These are phyloP conservation scores for Bothriochloa decipiens DNA, from an alignment of 176 grass and related monocot genomes.

Conservation along the genomic window DNA sequence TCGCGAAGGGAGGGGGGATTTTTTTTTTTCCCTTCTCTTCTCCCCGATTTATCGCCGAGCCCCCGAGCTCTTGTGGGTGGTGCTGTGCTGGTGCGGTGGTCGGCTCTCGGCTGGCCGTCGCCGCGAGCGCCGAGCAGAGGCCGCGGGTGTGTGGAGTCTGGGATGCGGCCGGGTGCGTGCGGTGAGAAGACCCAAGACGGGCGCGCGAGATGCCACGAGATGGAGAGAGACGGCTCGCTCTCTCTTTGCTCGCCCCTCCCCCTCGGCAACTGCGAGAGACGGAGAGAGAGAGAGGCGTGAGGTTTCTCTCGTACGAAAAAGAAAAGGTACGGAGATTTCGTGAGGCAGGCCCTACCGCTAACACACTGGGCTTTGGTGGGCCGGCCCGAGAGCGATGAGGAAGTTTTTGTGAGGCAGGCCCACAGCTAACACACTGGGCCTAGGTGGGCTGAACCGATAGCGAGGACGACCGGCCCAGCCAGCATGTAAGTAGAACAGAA, in stretches of 20 bases:
- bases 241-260: too few species aligned
- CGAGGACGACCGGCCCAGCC: too few species aligned
- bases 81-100: not conserved
- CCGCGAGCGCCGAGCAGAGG: slow-evolving; percentile 32
- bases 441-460: too few species aligned
- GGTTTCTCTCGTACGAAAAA: not conserved
- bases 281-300: too few species aligned
- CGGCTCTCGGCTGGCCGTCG: slow-evolving; percentile 36
- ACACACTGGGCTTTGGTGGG: too few species aligned
- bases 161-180: too few species aligned
- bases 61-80: not conserved
- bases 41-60: slow-evolving; percentile 51
- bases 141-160: not conserved
- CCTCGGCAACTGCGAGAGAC: not conserved
- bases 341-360: too few species aligned
- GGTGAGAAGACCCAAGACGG: not conserved
- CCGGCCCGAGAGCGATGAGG: too few species aligned
- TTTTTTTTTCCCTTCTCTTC: slow-evolving; percentile 24
- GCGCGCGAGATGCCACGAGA: slow-evolving; percentile 52
- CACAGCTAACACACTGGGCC: too few species aligned
- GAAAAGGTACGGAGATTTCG: too few species aligned
- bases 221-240: not conserved
- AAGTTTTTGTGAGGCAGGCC: too few species aligned
- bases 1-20: not conserved
- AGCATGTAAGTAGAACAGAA: too few species aligned